Conservation (phyloP, 2,329 filamentous ascomycete species). For the Colletotrichum zoysiae region DNA sequence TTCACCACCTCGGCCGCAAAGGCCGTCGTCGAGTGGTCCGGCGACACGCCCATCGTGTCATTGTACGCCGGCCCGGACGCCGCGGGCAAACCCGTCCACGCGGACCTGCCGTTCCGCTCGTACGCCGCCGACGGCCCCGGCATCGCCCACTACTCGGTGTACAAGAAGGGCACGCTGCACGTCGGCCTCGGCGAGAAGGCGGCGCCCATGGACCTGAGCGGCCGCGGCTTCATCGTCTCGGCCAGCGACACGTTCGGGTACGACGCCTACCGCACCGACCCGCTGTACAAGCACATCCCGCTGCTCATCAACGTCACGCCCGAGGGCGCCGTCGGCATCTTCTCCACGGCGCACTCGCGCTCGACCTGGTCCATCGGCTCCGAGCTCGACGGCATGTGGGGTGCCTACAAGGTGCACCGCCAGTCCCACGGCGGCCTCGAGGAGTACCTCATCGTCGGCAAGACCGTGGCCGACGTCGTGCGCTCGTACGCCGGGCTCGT, state of each 20-base stretch:
- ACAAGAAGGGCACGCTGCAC: constrained; percentile 73
- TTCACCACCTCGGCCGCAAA: constrained; percentile 50
- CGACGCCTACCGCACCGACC: constrained; percentile 77
- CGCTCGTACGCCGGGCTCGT: constrained; percentile 75
- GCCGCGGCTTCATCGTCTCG: constrained; percentile 74
- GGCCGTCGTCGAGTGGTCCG: constrained; percentile 70
- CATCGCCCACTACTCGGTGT: constrained; percentile 73
- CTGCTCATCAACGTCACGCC: constrained; percentile 77
- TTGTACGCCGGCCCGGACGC: constrained; percentile 66
- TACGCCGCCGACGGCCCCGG: constrained; percentile 73
- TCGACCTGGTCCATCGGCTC: constrained; percentile 76
- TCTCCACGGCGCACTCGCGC: constrained; percentile 75
- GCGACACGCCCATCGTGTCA: constrained; percentile 61
- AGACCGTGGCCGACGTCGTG: constrained; percentile 75
- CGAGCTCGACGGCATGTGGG: constrained; percentile 83
- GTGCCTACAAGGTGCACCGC: constrained; percentile 79
- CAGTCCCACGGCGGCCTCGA: constrained; percentile 80
- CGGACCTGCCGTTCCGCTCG: constrained; percentile 74
- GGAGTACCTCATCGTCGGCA: constrained; percentile 76
- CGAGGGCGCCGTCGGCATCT: constrained; percentile 73
- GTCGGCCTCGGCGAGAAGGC: constrained; percentile 80
- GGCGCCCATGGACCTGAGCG: constrained; percentile 78
- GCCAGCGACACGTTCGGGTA: constrained; percentile 82
- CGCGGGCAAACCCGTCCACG: constrained; percentile 66
- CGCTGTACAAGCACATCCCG: constrained; percentile 82